Base-by-base conservation (phyloP, 805 yeast genomes). In the Cyberlindnera amylophila region DNA sequence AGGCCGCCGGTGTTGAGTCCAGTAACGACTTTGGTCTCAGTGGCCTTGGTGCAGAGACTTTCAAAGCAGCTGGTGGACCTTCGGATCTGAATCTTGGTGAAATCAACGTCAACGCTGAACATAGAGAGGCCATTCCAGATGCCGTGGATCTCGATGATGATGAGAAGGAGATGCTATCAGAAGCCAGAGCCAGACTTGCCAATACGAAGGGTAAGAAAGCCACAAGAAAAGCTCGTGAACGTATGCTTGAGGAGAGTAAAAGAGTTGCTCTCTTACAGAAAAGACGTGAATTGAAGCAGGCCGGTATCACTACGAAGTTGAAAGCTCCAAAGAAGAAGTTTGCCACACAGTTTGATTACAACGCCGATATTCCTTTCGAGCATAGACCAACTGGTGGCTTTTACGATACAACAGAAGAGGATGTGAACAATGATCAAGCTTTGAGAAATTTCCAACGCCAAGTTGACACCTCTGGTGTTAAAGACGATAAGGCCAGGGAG, bases 171-270 rank as follows among this genome's bases (percentile, higher is more conserved):
- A 88, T 90, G 96, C 63, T 90, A 7, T 79, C 87, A n/a, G 99
- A 93, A 59, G 99, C 99, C 1, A 75, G 83, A 36, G 96, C 96
- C 2, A 75, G 99, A 52, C 67, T 91, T 49, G 86, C 95, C 11
- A 90, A 88, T 54, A 89, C 97, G 0, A 88, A 85, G 60, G 99
- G 98, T 46, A 89, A 90, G 52, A 91, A 91, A 62, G 96, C 97
- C 0, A 86, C 90, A 45, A 66, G 98, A 45, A 88, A 90, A 58
- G 86, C 82, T 2, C 70, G 97, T 44, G 98, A 91, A 59, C 68
- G 93, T 38, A 73, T 86, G 75, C 65, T 88, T 34, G 86, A 81
- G 38, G 95, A 89, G 56, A 84, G 87, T 45, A 74, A 79, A 52
- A 65, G 95, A 26, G 70, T 88, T 17, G 86, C 96, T 0, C 65